phyloP scores from a whole-genome alignment of 2,329 filamentous ascomycete species.

The Sordariomycetes sp. region DNA sequence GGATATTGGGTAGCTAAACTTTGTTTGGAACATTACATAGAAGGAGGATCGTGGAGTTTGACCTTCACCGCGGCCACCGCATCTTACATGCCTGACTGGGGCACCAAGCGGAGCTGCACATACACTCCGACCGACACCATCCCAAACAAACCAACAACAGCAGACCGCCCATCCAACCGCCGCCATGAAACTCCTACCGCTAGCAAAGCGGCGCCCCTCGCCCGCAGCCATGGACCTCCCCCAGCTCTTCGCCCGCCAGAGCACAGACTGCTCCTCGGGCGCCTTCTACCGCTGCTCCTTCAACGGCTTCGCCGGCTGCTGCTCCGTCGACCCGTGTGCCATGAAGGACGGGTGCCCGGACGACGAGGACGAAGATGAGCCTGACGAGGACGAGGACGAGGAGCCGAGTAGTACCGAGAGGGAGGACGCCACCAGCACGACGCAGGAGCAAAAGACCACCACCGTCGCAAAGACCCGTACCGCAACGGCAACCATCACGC shows the following conservation, averaged over 20 bases:
- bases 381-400: not conserved
- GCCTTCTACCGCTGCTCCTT: slow-evolving; percentile 22
- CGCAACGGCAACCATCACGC: slow-evolving; percentile 19
- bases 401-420: not conserved
- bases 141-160: too few species aligned
- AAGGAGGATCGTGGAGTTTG: too few species aligned
- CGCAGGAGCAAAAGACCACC: slow-evolving; percentile 22
- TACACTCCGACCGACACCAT: too few species aligned
- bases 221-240: not conserved
- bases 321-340: slow-evolving; percentile 26
- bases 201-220: not conserved
- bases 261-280: slow-evolving; percentile 14
- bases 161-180: not conserved
- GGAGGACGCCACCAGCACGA: slow-evolving; percentile 11
- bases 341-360: slow-evolving; percentile 15
- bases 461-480: slow-evolving; percentile 21
- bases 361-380: not conserved
- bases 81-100: too few species aligned
- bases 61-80: too few species aligned
- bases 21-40: too few species aligned
- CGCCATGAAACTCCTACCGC: not conserved
- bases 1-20: too few species aligned
- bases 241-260: not conserved
- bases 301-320: slow-evolving; percentile 29
- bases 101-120: too few species aligned